Base-by-base conservation (phyloP, 257 asterid genomes). In the Przewalskia tangutica region DNA sequence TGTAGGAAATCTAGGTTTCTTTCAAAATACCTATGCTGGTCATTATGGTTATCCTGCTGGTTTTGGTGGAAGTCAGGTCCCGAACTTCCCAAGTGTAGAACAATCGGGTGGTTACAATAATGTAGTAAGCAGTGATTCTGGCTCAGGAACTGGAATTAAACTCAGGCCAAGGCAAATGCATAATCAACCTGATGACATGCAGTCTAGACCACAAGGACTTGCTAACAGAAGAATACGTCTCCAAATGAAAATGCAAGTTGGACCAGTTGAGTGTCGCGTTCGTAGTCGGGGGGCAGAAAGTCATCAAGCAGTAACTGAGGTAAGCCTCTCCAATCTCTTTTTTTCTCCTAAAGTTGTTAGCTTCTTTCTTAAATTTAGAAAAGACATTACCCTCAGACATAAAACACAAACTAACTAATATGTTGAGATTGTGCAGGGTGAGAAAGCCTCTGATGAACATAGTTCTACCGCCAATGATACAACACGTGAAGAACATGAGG, bases 181-280 rank as follows among this genome's bases (percentile, higher is more conserved):
- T 40, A 87, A 70, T 32, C 85, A 64, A 76, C 36, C 83, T 8
- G 59, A 13, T 54, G 64, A 53, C 17, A 84, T 79, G 50, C 83
- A 65, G 59, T 7, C 76, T 34, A 71, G 58, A 20, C 42, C 51
- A 0, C 97, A 89, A n/a, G 99, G 99, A 80, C 86, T 88, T 78
- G 97, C 98, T 32, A 81, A 85, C 3, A 90, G 88, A 90, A 94
- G 98, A 89, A 53, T 96, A 54, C 97, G 93, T 62, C 80, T 93
- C 55, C 86, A 82, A 86, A 68, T 17, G 89, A 90, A 84, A 71
- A 85, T 86, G 60, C 90, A 91, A 85, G 88, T 85, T 77, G 98
- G 96, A 65, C 85, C 92, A 8, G 89, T 85, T 81, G 86, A 82
- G 53, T 88, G 96, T 82, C 2, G 66, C 77, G 67, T 79, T 34